Evolutionary conservation across 2,329 filamentous ascomycete species (phyloP).

Genomic region (Alternaria sp.): DNA sequence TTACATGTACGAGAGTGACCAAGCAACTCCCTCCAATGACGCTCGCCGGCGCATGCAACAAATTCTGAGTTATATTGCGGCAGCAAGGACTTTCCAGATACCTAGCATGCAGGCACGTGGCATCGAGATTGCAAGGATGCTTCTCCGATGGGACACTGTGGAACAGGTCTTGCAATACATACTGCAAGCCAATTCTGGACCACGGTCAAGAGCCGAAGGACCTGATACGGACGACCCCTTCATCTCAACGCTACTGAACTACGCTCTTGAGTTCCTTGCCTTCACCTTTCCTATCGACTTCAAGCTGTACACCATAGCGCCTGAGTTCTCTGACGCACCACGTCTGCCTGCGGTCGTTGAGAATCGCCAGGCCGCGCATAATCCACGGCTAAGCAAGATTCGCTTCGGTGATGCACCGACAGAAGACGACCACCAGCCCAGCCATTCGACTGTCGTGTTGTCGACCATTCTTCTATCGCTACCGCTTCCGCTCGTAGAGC

Average conservation of each 20-base stretch:
- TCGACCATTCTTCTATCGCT: constrained; percentile 75
- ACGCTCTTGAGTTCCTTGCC: constrained; percentile 67
- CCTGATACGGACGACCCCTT: constrained; percentile 62
- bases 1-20: constrained; percentile 35
- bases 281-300: constrained; percentile 69
- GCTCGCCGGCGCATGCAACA: constrained; percentile 49
- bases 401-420: constrained; percentile 73
- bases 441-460: constrained; percentile 59
- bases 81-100: constrained; percentile 67
- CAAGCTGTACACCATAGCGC: constrained; percentile 62
- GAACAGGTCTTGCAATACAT: constrained; percentile 69
- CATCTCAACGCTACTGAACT: constrained; percentile 64
- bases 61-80: constrained; percentile 69
- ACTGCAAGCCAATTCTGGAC: constrained; percentile 52
- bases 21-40: constrained; percentile 34
- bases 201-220: constrained; percentile 21
- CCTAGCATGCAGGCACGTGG: constrained; percentile 65
- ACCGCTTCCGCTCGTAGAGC: constrained; percentile 72
- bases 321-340: constrained; percentile 58
- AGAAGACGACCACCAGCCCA: constrained; percentile 53
- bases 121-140: constrained; percentile 65
- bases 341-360: constrained; percentile 55
- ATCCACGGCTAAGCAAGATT: constrained; percentile 69
- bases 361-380: constrained; percentile 50
- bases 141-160: constrained; percentile 70